phyloP scores from a whole-genome alignment of 805 yeast genomes.

The Candida pini region DNA sequence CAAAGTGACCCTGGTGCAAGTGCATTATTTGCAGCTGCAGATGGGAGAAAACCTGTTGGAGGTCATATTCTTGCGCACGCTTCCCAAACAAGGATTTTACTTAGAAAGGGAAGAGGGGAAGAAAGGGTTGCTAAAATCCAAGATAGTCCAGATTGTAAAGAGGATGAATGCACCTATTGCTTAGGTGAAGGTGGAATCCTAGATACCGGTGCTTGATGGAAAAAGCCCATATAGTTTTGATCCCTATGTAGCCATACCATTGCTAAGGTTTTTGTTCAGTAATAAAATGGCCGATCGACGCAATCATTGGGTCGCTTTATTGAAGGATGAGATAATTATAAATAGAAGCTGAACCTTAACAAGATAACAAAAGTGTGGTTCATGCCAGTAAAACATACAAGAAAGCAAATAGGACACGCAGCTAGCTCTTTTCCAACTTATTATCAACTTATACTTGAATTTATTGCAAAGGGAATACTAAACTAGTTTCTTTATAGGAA shows the following conservation, averaged over 20 bases:
- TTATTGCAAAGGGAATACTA: too few relatives aligned
- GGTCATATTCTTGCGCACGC: constrained; percentile 82
- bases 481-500: too few relatives aligned
- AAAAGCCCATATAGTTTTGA: background rate
- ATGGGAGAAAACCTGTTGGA: constrained; percentile 80
- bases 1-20: constrained; percentile 84
- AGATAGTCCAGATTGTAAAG: constrained; percentile 81
- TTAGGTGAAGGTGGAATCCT: constrained; percentile 42
- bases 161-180: constrained; percentile 69
- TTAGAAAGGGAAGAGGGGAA: constrained; percentile 72
- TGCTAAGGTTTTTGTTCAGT: too few relatives aligned
- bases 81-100: constrained; percentile 67
- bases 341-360: too few relatives aligned
- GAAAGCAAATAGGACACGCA: too few relatives aligned
- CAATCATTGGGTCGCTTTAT: too few relatives aligned
- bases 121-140: constrained; percentile 75
- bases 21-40: constrained; percentile 72
- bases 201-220: constrained; percentile 6
- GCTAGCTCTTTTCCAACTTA: too few relatives aligned
- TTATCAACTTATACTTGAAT: background rate
- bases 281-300: too few relatives aligned
- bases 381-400: too few relatives aligned
- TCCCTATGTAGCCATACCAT: too few relatives aligned
- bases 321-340: too few relatives aligned
- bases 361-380: too few relatives aligned